A percentile compares a stretch with the other conserved stretches of the same genome.
Conservation (phyloP, 31 red algal species). For the Asparagopsis taxiformis region DNA sequence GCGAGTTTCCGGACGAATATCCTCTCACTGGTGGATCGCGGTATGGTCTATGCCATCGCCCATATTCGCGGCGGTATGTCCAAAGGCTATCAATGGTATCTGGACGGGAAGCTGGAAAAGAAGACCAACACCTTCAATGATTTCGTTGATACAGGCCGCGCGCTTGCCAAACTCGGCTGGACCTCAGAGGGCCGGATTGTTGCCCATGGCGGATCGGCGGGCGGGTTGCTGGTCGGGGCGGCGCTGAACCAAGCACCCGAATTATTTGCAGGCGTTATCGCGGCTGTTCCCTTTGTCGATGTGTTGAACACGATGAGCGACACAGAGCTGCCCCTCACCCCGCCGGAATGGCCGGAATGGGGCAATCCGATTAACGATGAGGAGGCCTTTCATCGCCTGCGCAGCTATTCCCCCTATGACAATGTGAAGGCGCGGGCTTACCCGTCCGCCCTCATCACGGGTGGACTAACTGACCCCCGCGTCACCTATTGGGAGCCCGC, state of each 20-base stretch:
- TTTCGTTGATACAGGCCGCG: constrained; percentile 29
- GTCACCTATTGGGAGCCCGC: not conserved
- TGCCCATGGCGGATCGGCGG: constrained; percentile 40
- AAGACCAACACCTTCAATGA: constrained; percentile 53
- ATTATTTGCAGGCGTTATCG: constrained; percentile 31
- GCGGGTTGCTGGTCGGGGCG: constrained; percentile 50
- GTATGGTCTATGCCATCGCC: constrained; percentile 41
- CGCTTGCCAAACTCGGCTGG: constrained; percentile 4
- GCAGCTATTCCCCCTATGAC: constrained; percentile 55
- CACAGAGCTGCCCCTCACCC: constrained; percentile 9
- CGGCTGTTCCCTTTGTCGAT: constrained; percentile 57
- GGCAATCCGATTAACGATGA: constrained; percentile 46
- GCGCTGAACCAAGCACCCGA: constrained; percentile 57
- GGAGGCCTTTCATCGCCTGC: constrained; percentile 3
- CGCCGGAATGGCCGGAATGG: constrained; percentile 44
- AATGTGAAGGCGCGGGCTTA: constrained; percentile 13
- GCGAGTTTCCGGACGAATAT: constrained; percentile 16
- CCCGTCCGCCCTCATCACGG: not conserved
- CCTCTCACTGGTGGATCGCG: not conserved
- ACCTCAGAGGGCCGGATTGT: constrained; percentile 2
- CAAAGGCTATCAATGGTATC: constrained; percentile 39
- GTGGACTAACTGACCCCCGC: not conserved
- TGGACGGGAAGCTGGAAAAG: constrained; percentile 22
- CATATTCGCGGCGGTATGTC: constrained; percentile 63
- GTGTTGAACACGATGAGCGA: constrained; percentile 49